Base-by-base conservation (phyloP, 441 rosid species). In the Brassica hybrid region DNA sequence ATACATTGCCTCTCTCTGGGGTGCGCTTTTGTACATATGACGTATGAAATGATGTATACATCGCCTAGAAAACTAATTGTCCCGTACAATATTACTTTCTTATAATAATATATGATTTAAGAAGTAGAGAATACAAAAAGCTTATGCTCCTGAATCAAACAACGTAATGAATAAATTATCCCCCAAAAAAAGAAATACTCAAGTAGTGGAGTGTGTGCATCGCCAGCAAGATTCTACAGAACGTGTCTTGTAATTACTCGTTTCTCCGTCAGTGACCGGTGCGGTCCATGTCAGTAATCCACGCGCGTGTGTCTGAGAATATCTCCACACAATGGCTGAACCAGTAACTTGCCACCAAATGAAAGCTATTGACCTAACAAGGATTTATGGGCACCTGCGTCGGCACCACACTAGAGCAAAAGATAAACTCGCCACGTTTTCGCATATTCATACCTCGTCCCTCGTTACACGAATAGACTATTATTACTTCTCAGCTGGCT, bases 1-100 rank as follows among this genome's bases (percentile, higher is more conserved):
- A 8, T 5, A 6, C 36, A 6, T 27, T 67, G 63, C 18, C 43
- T 32, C 68, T 60, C 16, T 10, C 0, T 32, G 10, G 63, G 74
- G 69, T 50, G 63, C 68, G 1, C 52, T 58, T 67, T 41, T 43
- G 21, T 18, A 59, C 61, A 0, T 32, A 6, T 70, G 71, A 70
- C 80, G 75, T 76, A 76, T 54, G 21, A 52, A 63, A 63, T 70
- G 80, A 76, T 23, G 63, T 58, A 58, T 58, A 21, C 10, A 58
- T 56, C 32, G 7, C 14, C 63, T 58, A 58, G 14, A 58, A 58
- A 58, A 58, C 16, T 58, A 58, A 21, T 11, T 58, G 3, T 21
- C 12, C 63, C 32, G 63, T 58, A 58, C 63, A 23, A 23, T 11
- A 23, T 6, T 14, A 58, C 14, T 21, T 58, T 58, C 16, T 5